Percentiles rank a stretch among this genome's conserved stretches.
Conservation (phyloP, 2,329 filamentous ascomycete species). For the Aspergillus ochraceoroseus region DNA sequence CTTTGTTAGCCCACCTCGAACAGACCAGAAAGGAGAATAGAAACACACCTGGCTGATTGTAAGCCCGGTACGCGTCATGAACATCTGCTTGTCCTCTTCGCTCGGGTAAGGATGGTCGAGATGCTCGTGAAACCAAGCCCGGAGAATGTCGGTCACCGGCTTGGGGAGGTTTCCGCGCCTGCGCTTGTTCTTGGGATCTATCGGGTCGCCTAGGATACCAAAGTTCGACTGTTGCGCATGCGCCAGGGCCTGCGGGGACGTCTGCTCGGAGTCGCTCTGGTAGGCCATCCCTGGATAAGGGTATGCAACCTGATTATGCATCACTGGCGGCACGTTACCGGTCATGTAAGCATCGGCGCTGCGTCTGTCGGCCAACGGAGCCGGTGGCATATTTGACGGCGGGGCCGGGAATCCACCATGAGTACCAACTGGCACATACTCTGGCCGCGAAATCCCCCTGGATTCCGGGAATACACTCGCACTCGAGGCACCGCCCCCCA, state of each 20-base stretch:
- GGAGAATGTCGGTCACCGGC: slow-evolving; percentile 75
- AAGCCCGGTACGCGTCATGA: slow-evolving; percentile 70
- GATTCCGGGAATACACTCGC: slow-evolving; percentile 28
- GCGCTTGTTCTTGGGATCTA: slow-evolving; percentile 46
- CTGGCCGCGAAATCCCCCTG: slow-evolving; percentile 26
- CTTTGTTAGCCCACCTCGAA: no score
- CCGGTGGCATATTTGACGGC: slow-evolving; percentile 18
- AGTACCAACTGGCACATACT: slow-evolving; percentile 21
- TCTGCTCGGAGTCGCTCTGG: slow-evolving; percentile 31
- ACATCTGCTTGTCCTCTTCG: slow-evolving; percentile 78
- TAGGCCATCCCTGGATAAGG: slow-evolving; percentile 29
- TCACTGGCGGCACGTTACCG: slow-evolving; percentile 18
- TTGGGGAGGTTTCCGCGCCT: slow-evolving; percentile 85
- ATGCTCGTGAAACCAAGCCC: slow-evolving; percentile 74
- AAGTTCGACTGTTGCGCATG: slow-evolving; percentile 36
- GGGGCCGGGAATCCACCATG: slow-evolving; percentile 7
- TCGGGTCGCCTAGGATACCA: slow-evolving; percentile 36
- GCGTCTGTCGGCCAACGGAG: slow-evolving; percentile 25
- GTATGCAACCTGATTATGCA: slow-evolving; percentile 29
- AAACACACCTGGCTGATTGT: slow-evolving; percentile 60
- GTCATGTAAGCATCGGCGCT: slow-evolving; percentile 23
- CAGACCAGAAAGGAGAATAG: no score
- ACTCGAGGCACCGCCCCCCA: no score
- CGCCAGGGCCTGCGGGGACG: slow-evolving; percentile 28
- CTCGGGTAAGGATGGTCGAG: slow-evolving; percentile 77